phyloP scores from a whole-genome alignment of 2,329 filamentous ascomycete genomes.

The Xylariales sp. region DNA sequence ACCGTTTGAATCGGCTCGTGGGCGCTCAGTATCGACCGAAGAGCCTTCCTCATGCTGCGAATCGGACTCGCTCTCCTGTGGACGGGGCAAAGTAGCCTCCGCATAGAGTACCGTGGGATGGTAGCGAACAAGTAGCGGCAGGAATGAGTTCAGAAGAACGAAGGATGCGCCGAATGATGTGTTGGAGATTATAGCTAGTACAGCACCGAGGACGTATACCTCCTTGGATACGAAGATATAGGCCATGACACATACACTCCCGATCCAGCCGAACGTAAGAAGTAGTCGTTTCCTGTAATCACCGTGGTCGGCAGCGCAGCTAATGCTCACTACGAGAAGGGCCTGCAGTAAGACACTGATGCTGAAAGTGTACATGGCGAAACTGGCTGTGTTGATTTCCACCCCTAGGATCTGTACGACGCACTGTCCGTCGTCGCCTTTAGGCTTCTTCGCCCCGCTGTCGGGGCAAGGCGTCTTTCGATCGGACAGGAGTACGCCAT shows the following conservation, averaged over 20 bases:
- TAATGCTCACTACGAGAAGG: slow-evolving; percentile 90
- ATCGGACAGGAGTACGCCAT: slow-evolving; percentile 80
- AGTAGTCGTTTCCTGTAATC: slow-evolving; percentile 85
- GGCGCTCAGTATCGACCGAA: slow-evolving; percentile 19
- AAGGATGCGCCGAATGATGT: slow-evolving; percentile 94
- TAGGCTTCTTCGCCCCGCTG: slow-evolving; percentile 44
- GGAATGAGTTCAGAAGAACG: slow-evolving; percentile 90
- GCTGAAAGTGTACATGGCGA: slow-evolving; percentile 98
- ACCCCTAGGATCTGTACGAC: slow-evolving; percentile 75
- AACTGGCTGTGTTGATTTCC: slow-evolving; percentile 92
- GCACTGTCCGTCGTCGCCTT: slow-evolving; percentile 60
- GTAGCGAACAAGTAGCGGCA: slow-evolving; percentile 84
- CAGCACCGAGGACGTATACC: slow-evolving; percentile 73
- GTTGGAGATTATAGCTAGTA: slow-evolving; percentile 87
- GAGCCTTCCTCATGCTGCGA: slow-evolving; percentile 28
- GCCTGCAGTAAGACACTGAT: slow-evolving; percentile 86
- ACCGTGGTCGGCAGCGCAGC: slow-evolving; percentile 91
- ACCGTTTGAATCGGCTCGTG: slow-evolving; percentile 38
- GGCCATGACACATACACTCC: slow-evolving; percentile 78
- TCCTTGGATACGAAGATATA: slow-evolving; percentile 75
- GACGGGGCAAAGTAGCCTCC: slow-evolving; percentile 22
- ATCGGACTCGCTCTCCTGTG: slow-evolving; percentile 25
- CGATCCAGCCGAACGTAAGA: slow-evolving; percentile 76
- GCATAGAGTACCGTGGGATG: slow-evolving; percentile 53
- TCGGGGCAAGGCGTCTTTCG: slow-evolving; percentile 55